Evolutionary conservation across 768 basidiomycete genomes (phyloP).

Genomic region (Leccinum obscurum): DNA sequence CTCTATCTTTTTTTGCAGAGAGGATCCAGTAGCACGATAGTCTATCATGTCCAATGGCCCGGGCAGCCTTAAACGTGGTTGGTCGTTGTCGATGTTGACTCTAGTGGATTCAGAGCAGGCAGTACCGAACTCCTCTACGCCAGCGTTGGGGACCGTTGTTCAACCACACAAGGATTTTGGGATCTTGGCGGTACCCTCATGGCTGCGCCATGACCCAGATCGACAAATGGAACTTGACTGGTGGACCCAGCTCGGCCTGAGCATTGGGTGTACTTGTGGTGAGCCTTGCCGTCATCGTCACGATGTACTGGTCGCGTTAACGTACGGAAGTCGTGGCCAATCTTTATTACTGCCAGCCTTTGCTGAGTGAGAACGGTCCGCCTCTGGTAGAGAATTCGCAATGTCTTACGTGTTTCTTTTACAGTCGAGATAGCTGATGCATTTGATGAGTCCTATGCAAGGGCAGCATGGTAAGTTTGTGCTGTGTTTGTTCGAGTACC

Average conservation of each 20-base stretch:
- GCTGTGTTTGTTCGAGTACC: neutral
- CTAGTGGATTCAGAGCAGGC: conserved; percentile 13
- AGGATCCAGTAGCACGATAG: conserved; percentile 1
- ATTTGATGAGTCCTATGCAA: conserved; percentile 35
- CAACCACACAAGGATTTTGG: neutral
- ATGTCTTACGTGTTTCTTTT: neutral
- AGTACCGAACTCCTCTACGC: neutral
- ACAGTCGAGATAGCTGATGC: conserved; percentile 37
- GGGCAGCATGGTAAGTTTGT: conserved; percentile 33
- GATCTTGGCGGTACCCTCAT: conserved; percentile 43
- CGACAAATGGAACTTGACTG: conserved; percentile 38
- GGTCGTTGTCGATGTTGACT: conserved; percentile 19
- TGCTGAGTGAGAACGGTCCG: conserved; percentile 53
- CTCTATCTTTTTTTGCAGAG: conserved; percentile 3
- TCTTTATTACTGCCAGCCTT: conserved; percentile 80
- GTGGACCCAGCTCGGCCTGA: conserved; percentile 47
- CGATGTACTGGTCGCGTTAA: neutral
- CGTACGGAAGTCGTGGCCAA: conserved; percentile 49
- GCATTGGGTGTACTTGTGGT: conserved; percentile 48
- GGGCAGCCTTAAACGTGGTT: conserved; percentile 4
- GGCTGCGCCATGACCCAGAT: conserved; percentile 41
- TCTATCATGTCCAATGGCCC: conserved; percentile 15
- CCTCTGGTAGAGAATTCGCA: neutral
- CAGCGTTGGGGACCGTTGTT: neutral
- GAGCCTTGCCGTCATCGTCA: conserved; percentile 17